Conservation (phyloP, 108 stramenopile species). For the Stephanodiscus minutulus region DNA sequence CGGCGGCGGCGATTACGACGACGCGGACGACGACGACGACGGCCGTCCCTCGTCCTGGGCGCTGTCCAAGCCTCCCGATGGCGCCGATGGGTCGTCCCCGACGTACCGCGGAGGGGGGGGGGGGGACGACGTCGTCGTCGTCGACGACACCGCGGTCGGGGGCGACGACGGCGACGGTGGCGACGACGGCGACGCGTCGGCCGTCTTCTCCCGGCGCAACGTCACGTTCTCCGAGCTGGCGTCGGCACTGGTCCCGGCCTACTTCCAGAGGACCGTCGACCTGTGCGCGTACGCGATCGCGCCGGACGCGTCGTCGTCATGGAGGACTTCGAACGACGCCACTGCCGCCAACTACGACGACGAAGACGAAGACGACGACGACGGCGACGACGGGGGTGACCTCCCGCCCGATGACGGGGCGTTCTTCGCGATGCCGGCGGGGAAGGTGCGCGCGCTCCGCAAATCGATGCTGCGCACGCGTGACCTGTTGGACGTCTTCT, state of each 20-base stretch:
- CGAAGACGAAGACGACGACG: neutral
- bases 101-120: neutral
- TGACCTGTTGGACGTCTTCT: constrained; percentile 48
- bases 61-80: neutral
- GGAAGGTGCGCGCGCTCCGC: constrained; percentile 27
- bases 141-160: neutral
- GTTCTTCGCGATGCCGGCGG: constrained; percentile 28
- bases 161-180: neutral
- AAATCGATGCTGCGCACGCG: constrained; percentile 46
- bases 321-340: neutral
- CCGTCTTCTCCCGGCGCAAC: neutral
- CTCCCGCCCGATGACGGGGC: no score
- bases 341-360: neutral
- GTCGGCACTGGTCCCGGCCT: constrained; percentile 31
- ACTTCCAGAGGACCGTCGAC: constrained; percentile 40
- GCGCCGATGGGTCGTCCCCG: neutral
- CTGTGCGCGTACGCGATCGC: constrained; percentile 32
- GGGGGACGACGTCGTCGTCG: neutral
- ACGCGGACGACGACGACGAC: neutral
- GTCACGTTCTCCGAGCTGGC: constrained; percentile 42
- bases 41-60: neutral
- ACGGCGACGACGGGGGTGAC: neutral
- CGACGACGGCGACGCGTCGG: neutral
- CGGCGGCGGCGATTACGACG: neutral
- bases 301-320: neutral